Conservation (phyloP, 768 basidiomycete genomes). For the Mycena galericulata region DNA sequence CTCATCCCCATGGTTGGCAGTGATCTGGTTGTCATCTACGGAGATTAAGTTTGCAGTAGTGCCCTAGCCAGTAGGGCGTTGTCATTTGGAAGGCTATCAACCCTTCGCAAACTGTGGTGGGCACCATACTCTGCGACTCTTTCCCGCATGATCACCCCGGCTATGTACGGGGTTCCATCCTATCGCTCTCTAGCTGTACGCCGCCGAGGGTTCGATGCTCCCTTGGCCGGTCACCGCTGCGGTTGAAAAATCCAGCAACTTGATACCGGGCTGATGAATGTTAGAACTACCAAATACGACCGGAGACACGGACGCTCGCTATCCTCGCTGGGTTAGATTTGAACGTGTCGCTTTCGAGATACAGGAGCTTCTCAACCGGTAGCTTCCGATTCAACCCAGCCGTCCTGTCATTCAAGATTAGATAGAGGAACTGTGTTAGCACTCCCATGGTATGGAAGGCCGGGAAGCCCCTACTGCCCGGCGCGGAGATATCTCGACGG, state of each 20-base stretch:
- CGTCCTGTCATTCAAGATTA: conserved; percentile 41
- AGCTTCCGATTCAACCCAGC: too few species aligned
- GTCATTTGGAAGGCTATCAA: too few species aligned
- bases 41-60: too few species aligned
- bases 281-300: background rate
- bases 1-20: too few species aligned
- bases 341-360: conserved; percentile 52
- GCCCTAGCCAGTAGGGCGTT: too few species aligned
- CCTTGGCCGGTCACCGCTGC: background rate
- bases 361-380: conserved; percentile 50
- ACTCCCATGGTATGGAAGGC: conserved; percentile 53
- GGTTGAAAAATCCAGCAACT: conserved; percentile 14
- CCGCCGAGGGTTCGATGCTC: too few species aligned
- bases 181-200: too few species aligned
- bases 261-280: conserved; percentile 11
- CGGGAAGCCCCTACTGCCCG: conserved; percentile 40
- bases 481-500: conserved; percentile 12
- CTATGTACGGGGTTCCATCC: too few species aligned
- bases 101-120: too few species aligned
- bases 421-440: conserved; percentile 43
- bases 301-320: conserved; percentile 31
- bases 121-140: too few species aligned
- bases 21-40: too few species aligned
- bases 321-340: conserved; percentile 44
- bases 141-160: too few species aligned